Base-by-base conservation (phyloP, 768 basidiomycete species). In the Kwoniella dejecticola region DNA sequence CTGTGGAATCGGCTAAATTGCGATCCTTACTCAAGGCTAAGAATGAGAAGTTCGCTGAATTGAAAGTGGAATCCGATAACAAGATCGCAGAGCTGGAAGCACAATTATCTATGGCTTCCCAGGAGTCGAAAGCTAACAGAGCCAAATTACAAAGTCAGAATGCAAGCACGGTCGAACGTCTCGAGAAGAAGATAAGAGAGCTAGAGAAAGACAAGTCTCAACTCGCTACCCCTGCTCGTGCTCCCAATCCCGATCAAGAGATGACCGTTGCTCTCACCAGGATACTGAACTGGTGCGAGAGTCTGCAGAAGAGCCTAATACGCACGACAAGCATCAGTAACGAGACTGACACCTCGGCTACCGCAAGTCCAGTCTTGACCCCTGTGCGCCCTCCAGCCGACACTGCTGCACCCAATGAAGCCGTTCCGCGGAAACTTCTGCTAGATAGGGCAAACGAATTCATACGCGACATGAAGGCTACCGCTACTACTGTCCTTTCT, bases 1-100 rank as follows among this genome's bases (percentile, higher is more conserved):
- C 47, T 27, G 88, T 91, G 66, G 85, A 84, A 3, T 83, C 86
- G 44, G 84, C 89, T 4, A 79, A 88, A 17, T 80, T 88, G 0
- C 89, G 88, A 0, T 78, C 82, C 13, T 67, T 69, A 21, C 84
- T 63, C n/a, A 86, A 58, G 77, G 86, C 7, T 59, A 79, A 13
- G 76, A 81, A 88, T 70, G 88, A 88, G 48, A 86, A 84, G 33
- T 85, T 88, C 42, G 77, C 79, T 17, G 82, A 83, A 1, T 69
- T 89, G 53, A 84, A 87, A 75, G 76, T 80, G 56, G 84, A 88
- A 54, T 68, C 80, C 81, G 62, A 75, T 86, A 29, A 83, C 84
- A 58, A 81, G 30, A 26, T 60, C 17, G 19, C 15, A 29, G 57
- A 50, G 15, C 24, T 59, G 5, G 48, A 59, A 55, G 1, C 42